Base-by-base conservation (phyloP, 306 rosid genomes). In the Acacia melanoxylon region DNA sequence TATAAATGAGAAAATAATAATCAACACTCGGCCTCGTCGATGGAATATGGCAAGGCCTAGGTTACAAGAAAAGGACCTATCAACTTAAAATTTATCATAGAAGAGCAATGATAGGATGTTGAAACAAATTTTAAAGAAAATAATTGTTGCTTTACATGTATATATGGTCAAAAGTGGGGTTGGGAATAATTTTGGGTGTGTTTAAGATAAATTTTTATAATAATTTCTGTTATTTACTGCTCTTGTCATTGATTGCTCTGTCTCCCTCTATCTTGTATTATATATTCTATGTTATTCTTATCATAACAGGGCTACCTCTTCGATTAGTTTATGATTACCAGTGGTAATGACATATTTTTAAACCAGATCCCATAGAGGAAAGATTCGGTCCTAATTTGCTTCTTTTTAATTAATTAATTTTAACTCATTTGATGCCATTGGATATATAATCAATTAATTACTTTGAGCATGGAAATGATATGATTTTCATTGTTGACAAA, bases 131-230 rank as follows among this genome's bases (percentile, higher is more conserved):
- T 35, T 17, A 17, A 46, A 58, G 22, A n/a, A 56, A 51, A 54
- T 59, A 74, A 79, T 68, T 73, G 17, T 68, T 52, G 67, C 65
- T 83, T 68, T 40, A 8, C 19, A 56, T 56, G 15, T 22, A 58
- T 37, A 3, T 8, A 7, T 88, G 92, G 98, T 92, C 93, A 87
- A 94, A 92, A 92, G 91, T 81, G 80, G 74, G 40, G 69, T 82
- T 78, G 90, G 97, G 97, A 92, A 94, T 92, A 90, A 92, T 68
- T 68, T 40, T 68, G 29, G 73, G 29, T 68, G 49, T 40, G 73
- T 40, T 68, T 68, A 10, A 88, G 72, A 69, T 69, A 48, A 87
- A 72, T 83, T 80, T 68, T 81, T 86, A 84, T 85, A 84, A 83
- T 68, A 25, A 81, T 85, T 63, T 80, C 74, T 87, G 86, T 88